Evolutionary conservation across 352 stramenopile genomes (phyloP).

Genomic region (Peronospora tabacina): DNA sequence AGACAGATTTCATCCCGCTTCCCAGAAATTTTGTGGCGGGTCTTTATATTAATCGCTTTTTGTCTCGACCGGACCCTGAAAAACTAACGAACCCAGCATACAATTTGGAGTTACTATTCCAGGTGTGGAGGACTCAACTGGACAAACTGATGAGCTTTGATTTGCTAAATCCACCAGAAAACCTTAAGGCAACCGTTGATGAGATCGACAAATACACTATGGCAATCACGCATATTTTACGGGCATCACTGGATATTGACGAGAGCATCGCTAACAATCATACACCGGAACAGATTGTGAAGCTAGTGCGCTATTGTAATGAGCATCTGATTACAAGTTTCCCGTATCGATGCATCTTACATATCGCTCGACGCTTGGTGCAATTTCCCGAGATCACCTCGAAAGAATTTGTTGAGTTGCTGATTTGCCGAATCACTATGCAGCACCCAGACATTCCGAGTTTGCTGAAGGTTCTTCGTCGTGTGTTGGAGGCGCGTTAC

Average conservation of each 20-base stretch:
- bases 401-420: constrained; percentile 60
- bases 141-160: constrained; percentile 50
- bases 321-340: constrained; percentile 60
- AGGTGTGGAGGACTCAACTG: constrained; percentile 57
- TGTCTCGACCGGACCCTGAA: constrained; percentile 60
- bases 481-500: constrained; percentile 54
- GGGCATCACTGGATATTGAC: constrained; percentile 57
- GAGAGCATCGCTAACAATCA: constrained; percentile 55
- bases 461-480: constrained; percentile 65
- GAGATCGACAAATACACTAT: constrained; percentile 65
- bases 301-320: constrained; percentile 71
- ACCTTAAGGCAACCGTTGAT: constrained; percentile 38
- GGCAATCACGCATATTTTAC: constrained; percentile 62
- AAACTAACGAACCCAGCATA: constrained; percentile 68
- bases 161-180: constrained; percentile 49
- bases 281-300: constrained; percentile 67
- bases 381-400: constrained; percentile 62
- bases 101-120: constrained; percentile 72
- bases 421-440: constrained; percentile 63
- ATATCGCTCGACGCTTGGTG: constrained; percentile 51
- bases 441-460: constrained; percentile 62
- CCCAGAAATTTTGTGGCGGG: constrained; percentile 65
- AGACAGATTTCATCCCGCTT: constrained; percentile 51
- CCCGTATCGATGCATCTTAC: constrained; percentile 57
- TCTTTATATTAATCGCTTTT: constrained; percentile 67